phyloP scores from a whole-genome alignment of 345 rosid genomes.

The Litchi chinensis region DNA sequence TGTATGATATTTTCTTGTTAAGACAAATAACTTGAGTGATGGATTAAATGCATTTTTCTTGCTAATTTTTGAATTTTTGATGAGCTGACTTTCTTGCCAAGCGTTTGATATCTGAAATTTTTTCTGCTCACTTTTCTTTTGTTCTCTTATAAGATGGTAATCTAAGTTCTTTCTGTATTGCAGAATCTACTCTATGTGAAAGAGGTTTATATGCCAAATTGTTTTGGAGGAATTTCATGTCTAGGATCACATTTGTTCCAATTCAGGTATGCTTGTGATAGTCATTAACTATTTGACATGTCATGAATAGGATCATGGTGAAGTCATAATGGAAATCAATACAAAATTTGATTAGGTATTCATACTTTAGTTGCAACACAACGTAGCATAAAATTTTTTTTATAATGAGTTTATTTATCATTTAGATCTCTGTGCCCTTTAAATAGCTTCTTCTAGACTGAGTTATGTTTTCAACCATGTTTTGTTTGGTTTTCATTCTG shows the following conservation, averaged over 20 bases:
- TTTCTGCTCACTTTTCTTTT: not conserved
- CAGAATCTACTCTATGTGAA: constrained; percentile 83
- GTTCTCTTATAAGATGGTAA: not conserved
- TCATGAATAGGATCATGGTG: not conserved
- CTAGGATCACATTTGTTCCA: constrained; percentile 84
- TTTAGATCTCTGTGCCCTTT: not conserved
- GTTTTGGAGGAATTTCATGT: constrained; percentile 77
- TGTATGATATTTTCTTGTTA: not conserved
- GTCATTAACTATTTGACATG: not conserved
- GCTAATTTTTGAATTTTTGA: not conserved
- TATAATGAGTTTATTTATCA: not conserved
- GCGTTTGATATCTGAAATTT: not conserved
- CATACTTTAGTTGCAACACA: not conserved
- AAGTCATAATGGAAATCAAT: not conserved
- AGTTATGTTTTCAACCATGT: not conserved
- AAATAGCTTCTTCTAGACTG: not conserved
- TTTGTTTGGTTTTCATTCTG: not conserved
- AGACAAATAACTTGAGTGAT: not conserved
- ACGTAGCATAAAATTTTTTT: not conserved
- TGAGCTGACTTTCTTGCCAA: not conserved
- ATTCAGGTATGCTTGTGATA: constrained; percentile 63
- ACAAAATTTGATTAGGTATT: not conserved
- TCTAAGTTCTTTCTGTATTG: constrained; percentile 12
- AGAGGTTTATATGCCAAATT: constrained; percentile 74
- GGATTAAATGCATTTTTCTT: not conserved